These are phyloP conservation scores for Microbotryum silenes-acaulis DNA, from an alignment of 1,284 basidiomycete genomes.

Conservation along the genomic window DNA sequence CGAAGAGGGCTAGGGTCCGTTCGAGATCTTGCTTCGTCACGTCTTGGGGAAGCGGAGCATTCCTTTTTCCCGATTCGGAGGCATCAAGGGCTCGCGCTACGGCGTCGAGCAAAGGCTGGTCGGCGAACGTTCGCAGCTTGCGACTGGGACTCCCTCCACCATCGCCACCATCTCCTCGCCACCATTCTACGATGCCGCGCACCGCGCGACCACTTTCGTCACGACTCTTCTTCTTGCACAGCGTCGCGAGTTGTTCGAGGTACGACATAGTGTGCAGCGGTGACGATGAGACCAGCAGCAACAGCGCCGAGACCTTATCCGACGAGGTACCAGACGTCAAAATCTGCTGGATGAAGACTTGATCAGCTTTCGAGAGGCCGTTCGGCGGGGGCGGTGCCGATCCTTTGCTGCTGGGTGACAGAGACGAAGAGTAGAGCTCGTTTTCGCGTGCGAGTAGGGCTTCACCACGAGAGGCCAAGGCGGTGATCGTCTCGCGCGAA, in stretches of 20 bases:
- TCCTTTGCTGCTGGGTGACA: constrained; percentile 20
- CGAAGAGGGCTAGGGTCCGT: constrained; percentile 69
- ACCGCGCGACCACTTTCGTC: constrained; percentile 86
- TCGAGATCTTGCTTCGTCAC: constrained; percentile 40
- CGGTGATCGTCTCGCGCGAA: constrained; percentile 17
- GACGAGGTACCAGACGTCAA: constrained; percentile 81
- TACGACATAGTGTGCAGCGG: constrained; percentile 69
- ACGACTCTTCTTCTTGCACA: constrained; percentile 70
- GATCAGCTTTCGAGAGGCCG: constrained; percentile 31
- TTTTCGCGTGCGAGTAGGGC: constrained; percentile 30
- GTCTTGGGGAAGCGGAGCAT: constrained; percentile 14
- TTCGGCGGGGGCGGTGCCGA: constrained; percentile 23
- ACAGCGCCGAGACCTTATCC: constrained; percentile 86
- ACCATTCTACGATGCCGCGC: constrained; percentile 92
- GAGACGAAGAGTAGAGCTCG: constrained; percentile 29
- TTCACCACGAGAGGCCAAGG: constrained; percentile 23
- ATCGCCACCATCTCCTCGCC: constrained; percentile 62
- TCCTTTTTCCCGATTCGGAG: constrained; percentile 25
- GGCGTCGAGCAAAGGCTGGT: constrained; percentile 61
- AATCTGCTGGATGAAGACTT: constrained; percentile 68
- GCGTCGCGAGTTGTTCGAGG: constrained; percentile 62
- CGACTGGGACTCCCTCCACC: constrained; percentile 52
- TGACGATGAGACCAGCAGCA: constrained; percentile 80
- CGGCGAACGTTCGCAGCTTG: constrained; percentile 84
- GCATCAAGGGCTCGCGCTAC: constrained; percentile 48